Evolutionary conservation across 2,329 filamentous ascomycete species (phyloP), one percentile per base, ranked within the genome.

Genomic region (Fusarium abutilonis): DNA sequence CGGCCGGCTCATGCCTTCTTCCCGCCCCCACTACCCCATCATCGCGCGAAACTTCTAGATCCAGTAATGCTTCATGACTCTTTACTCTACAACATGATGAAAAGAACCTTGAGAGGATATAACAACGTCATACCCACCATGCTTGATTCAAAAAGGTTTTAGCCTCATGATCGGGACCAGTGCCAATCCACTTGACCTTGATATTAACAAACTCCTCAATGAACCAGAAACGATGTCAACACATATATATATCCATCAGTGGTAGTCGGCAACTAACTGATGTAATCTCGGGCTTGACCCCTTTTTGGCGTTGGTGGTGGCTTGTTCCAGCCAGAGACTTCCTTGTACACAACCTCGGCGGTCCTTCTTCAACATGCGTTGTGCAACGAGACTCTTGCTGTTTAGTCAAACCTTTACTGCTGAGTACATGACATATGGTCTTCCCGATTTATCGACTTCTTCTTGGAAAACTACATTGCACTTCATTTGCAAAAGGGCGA

Each of bases 321-420:
- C 70, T 79, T 81, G 70, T 89, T 82, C 90, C 89, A 93, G 43
- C 90, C 90, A 15, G 84, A 81, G 56, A 93, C 75, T 49, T 87
- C 89, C 68, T 86, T 80, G 76, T 92, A 92, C 34, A 86, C 80
- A 15, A 90, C 86, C 70, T 89, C 83, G 51, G 86, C 81, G 89
- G 79, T 85, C 86, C 0, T 58, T 82, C 0, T 19, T 19, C 19
- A 19, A 19, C 19, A 78, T 80, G 21, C 84, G 79, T 52, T 86
- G 86, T 0, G 86, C 86, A 1, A 89, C 86, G 19, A 76, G 86
- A 1, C 77, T 89, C 40, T 67, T 89, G 19, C 86, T 86, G 0
- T 89, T 84, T 67, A 86, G 83, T 36, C 86, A 89, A 71, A 75
- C 70, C 2, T 86, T 86, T 23, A 76, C 81, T 6, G 75, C 80